A percentile compares a stretch with the other conserved stretches of the same genome.
These are phyloP conservation scores for Salmacisia buchloeana DNA, from an alignment of 1,284 basidiomycete genomes.

Conservation along the genomic window DNA sequence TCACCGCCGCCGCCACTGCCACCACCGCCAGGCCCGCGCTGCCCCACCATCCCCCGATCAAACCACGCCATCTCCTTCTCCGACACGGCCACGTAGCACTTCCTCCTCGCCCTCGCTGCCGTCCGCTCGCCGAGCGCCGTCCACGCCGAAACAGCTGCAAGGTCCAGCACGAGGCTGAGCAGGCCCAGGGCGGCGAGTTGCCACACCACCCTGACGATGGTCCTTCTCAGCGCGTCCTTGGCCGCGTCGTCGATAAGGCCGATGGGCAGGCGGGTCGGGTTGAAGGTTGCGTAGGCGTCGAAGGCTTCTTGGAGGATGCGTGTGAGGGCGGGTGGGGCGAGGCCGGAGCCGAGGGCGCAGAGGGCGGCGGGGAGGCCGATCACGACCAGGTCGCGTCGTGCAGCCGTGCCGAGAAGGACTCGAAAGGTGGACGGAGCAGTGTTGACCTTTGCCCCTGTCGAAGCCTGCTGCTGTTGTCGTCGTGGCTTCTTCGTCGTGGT, in stretches of 20 bases:
- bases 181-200: conserved; percentile 68
- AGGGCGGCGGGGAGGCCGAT: conserved; percentile 65
- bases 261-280: conserved; percentile 54
- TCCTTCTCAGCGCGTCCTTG: conserved; percentile 61
- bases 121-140: conserved; percentile 79
- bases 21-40: not conserved
- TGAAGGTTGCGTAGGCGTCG: conserved; percentile 64
- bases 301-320: conserved; percentile 79
- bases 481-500: too few species aligned
- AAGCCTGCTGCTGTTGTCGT: not conserved
- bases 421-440: not conserved
- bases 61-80: conserved; percentile 64
- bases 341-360: conserved; percentile 66
- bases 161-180: conserved; percentile 67
- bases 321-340: conserved; percentile 88
- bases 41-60: conserved; percentile 34
- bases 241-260: conserved; percentile 53
- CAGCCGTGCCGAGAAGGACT: not conserved
- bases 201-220: conserved; percentile 58
- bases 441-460: not conserved
- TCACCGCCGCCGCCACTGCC: not conserved
- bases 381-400: not conserved
- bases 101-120: conserved; percentile 63
- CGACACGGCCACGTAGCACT: conserved; percentile 57
- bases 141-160: conserved; percentile 73